Evolutionary conservation across 148 eudicot species (phyloP), one percentile per base, ranked within the genome.

Genomic region (Arctostaphylos glauca): DNA sequence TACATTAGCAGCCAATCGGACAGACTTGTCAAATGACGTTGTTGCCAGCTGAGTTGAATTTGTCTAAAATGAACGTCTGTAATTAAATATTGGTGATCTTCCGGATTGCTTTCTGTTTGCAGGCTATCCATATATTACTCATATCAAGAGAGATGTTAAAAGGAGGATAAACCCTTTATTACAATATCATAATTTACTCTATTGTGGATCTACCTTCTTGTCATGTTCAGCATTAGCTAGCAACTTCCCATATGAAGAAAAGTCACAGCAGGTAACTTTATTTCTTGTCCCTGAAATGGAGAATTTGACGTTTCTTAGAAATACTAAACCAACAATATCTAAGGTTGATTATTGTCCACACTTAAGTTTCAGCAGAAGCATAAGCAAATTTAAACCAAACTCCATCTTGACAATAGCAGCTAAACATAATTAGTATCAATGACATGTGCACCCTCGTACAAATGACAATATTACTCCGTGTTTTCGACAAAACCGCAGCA

Each of bases 191-290:
- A 48, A 14, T 54, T 54, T 47, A 50, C 67, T 70, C 1, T 7
- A 10, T 38, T 21, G 59, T n/a, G 19, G 9, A 70, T 41, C 48
- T 87, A 93, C 98, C 98, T 95, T 95, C 84, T 90, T 91, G 88
- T 95, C 98, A 87, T 95, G 97, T 46, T 97, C 98, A 64, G 94
- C 98, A 85, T 95, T 95, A 79, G 97, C 98, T 77, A 94, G 84
- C 85, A 88, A 88, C 86, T 94, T 94, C 84, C 98, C 98, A 81
- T 94, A 95, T 3, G 98, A 95, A 82, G 98, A 95, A 74, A 95
- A 95, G 85, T 95, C 97, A 78, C 98, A 95, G 87, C 97, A 91
- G 9, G 95, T 91, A 81, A 95, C 93, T 85, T 92, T 92, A 83
- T 88, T 93, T 78, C 91, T 90, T 64, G 93, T 89, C 83, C 96